Base-by-base conservation (phyloP, 2,329 filamentous ascomycete genomes). In the Aspergillus novofumigatus region DNA sequence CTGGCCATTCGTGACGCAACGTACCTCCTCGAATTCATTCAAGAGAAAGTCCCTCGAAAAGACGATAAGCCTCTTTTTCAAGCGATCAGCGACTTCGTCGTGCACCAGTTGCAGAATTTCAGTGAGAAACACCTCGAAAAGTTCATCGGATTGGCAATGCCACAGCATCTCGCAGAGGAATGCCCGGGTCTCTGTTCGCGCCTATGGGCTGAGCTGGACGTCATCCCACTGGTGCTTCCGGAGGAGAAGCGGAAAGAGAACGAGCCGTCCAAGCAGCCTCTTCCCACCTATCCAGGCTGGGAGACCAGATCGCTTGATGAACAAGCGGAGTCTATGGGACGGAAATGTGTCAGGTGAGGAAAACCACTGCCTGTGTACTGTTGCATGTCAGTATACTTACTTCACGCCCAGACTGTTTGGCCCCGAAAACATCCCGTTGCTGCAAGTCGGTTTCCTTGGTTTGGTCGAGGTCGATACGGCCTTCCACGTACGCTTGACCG, bases 281-380 rank as follows among this genome's bases (percentile, higher is more conserved):
- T 60, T 76, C 49, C 69, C 64, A 74, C 65, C 51, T 59, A 26
- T 50, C 58, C 56, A 14, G 50, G 57, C 60, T 83, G 82, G 79
- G 77, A 81, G 49, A 71, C 75, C 35, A 84, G 85, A 68, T 76
- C 80, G n/a, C 81, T 92, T 4, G 90, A 92, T 65, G 90, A 94
- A 69, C 86, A 92, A 71, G 89, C 90, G 1, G 90, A 93, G 69
- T 89, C 87, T 0, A 89, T 92, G 83, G 87, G 87, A 1, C 81
- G 90, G 59, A 92, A 92, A 77, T 91, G 88, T 70, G 81, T 92
- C 60, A 83, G 86, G 86, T 89, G 74, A 20, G 53, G 57, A 47
- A 51, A 17, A 53, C 25, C 25, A 53, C 21, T 41, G n/a, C 21
- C 20, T 10, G 4, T 47, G 3, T 26, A 11, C n/a, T 32, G 5